Evolutionary conservation across 768 basidiomycete species (phyloP).

Genomic region (Mycena capillaripes): DNA sequence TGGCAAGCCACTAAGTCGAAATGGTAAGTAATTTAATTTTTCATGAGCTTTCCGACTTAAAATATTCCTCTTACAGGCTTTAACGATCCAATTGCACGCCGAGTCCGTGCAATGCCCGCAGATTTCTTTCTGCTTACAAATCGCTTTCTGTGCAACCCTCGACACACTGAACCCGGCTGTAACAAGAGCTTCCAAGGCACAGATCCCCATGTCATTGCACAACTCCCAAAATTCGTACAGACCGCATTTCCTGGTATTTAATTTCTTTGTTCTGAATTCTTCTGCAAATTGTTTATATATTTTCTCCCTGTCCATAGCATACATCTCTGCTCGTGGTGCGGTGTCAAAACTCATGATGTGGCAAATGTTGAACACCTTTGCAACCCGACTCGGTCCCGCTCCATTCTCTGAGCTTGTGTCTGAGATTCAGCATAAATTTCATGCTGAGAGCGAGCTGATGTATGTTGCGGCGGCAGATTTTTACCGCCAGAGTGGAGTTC

Average conservation of each 20-base stretch:
- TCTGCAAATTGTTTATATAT: too few relatives aligned
- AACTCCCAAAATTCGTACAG: conserved; percentile 31
- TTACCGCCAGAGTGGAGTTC: background rate
- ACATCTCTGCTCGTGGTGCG: conserved; percentile 12
- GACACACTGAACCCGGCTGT: conserved; percentile 19
- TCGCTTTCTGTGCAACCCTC: conserved; percentile 26
- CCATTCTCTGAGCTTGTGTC: conserved; percentile 21
- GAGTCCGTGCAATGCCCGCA: conserved; percentile 17
- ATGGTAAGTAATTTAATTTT: conserved; percentile 6
- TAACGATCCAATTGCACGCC: conserved; percentile 33
- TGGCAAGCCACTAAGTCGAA: conserved; percentile 6
- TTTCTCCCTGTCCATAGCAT: background rate
- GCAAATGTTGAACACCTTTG: conserved; percentile 23
- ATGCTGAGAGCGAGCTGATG: conserved; percentile 20
- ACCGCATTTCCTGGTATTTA: conserved; percentile 17
- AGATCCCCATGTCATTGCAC: conserved; percentile 27
- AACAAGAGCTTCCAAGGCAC: conserved; percentile 28
- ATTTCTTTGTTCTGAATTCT: background rate
- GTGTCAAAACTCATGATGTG: conserved; percentile 14
- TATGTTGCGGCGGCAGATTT: conserved; percentile 9
- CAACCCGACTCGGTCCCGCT: conserved; percentile 13
- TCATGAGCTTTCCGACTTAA: background rate
- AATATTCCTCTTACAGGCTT: conserved; percentile 17
- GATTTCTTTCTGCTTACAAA: conserved; percentile 36
- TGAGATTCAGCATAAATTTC: conserved; percentile 6